Base-by-base conservation (phyloP, 176 grass and related monocot species). In the Thinopyrum elongatum region DNA sequence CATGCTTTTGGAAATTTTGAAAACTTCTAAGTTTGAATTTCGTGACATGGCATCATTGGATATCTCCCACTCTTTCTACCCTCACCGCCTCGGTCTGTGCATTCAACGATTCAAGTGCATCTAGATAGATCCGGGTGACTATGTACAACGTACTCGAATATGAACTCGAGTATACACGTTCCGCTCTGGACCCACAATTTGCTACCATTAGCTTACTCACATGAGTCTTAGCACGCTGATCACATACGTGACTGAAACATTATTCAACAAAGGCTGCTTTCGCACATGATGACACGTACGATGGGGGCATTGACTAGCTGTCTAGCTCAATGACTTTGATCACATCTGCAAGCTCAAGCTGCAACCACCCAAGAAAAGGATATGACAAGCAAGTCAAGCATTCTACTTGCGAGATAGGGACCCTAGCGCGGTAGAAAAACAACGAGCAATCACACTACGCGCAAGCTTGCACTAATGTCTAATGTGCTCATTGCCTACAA, bases 221-320 rank as follows among this genome's bases (percentile, higher is more conserved):
- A 59, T 0, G 25, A 59, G 73, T 88, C 62, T 34, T 88, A 7
- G 46, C 46, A 46, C 4, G 42, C 30, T 75, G 41, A 34, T 72
- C 55, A 22, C 55, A 53, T 41, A 84, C 13, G 31, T 17, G 33
- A 65, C 33, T 76, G 70, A 59, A 60, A 30, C 7, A 4, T 23
- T 76, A 28, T 78, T 86, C 51, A 77, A 78, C 49, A 3, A 77
- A 23, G 38, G 17, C 78, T 29, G 83, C 36, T 31, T 5, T 39
- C 36, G 21, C 60, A 81, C 11, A 10, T 22, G 46, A 21, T 42
- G 22, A 38, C 74, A 58, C 55, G 55, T 58, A 35, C 51, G 65
- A 36, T 2, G 3, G 36, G 34, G 1, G 7, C 29, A 70, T 49
- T 85, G 70, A 85, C 88, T 22, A 22, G 6, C 0, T 58, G 55